These are phyloP conservation scores for Secale cereale DNA, from an alignment of 176 grass and related monocot genomes.

Conservation along the genomic window DNA sequence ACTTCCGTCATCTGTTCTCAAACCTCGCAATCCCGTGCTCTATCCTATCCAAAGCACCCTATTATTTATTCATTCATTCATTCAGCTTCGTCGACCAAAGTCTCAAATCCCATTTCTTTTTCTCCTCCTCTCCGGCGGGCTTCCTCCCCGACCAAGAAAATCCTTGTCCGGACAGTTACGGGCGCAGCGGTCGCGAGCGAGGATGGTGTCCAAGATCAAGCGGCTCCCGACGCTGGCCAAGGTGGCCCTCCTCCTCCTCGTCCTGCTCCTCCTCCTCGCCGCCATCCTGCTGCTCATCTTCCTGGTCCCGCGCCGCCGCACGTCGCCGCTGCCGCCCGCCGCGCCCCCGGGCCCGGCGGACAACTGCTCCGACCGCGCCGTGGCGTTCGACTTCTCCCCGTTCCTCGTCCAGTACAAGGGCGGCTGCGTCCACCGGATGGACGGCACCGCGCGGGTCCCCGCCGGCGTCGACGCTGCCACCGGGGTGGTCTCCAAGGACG, in stretches of 20 bases:
- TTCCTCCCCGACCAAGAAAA: not conserved
- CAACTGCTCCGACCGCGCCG: conserved; percentile 40
- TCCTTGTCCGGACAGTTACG: conserved; percentile 13
- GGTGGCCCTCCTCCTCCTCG: not conserved
- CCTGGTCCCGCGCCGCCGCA: conserved; percentile 31
- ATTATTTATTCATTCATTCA: not conserved
- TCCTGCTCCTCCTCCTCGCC: conserved; percentile 23
- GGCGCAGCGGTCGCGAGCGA: not conserved
- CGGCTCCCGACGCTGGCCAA: conserved; percentile 13
- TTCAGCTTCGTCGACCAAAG: not conserved
- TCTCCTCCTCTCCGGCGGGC: not conserved
- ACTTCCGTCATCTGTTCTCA: not conserved
- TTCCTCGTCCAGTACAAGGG: conserved; percentile 71
- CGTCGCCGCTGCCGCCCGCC: not conserved
- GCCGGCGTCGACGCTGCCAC: conserved; percentile 42
- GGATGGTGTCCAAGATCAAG: conserved; percentile 35
- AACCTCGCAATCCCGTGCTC: not conserved
- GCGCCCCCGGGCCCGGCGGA: conserved; percentile 1
- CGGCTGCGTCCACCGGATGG: conserved; percentile 51
- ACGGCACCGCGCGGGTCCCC: conserved; percentile 28
- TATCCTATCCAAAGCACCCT: not conserved
- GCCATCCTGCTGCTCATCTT: conserved; percentile 33
- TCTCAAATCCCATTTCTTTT: conserved; percentile 6
- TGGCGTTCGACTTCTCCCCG: conserved; percentile 59
- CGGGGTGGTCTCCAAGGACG: conserved; percentile 58